Conservation (phyloP, 2,329 filamentous ascomycete species). For the Nigrospora sphaerica region DNA sequence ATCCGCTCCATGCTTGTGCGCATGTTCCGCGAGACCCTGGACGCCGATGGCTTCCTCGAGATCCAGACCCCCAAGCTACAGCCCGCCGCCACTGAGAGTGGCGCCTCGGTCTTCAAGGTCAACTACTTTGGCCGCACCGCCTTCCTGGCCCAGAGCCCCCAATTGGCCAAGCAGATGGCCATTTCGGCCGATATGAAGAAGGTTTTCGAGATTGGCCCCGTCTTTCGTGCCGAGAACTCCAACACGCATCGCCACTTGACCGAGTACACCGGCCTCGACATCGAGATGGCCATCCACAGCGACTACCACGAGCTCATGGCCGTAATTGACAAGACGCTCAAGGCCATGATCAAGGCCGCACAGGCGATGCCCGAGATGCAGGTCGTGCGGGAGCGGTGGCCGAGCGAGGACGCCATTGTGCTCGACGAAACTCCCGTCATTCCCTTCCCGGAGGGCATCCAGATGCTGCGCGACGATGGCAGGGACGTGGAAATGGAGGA, state of each 20-base stretch:
- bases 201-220: conserved; percentile 83
- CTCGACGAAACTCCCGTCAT: conserved; percentile 78
- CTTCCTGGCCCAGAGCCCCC: conserved; percentile 86
- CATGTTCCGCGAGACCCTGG: conserved; percentile 66
- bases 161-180: conserved; percentile 87
- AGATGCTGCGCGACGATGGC: conserved; percentile 76
- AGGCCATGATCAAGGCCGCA: conserved; percentile 66
- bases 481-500: conserved; percentile 71
- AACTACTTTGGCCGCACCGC: conserved; percentile 85
- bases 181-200: conserved; percentile 83
- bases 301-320: conserved; percentile 85
- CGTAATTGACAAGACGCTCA: conserved; percentile 73
- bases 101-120: conserved; percentile 83
- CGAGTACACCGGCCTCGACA: conserved; percentile 86
- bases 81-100: conserved; percentile 83
- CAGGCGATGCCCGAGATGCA: conserved; percentile 65
- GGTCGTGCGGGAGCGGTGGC: conserved; percentile 74
- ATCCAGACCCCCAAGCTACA: conserved; percentile 93
- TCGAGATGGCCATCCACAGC: conserved; percentile 86
- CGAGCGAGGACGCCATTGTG: conserved; percentile 81
- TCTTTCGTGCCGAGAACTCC: conserved; percentile 91
- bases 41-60: conserved; percentile 75
- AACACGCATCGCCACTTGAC: conserved; percentile 93
- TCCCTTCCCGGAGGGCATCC: conserved; percentile 70
- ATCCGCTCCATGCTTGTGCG: conserved; percentile 24